These are phyloP conservation scores for Ganoderma sinense DNA, from an alignment of 1,284 basidiomycete genomes.

Conservation along the genomic window DNA sequence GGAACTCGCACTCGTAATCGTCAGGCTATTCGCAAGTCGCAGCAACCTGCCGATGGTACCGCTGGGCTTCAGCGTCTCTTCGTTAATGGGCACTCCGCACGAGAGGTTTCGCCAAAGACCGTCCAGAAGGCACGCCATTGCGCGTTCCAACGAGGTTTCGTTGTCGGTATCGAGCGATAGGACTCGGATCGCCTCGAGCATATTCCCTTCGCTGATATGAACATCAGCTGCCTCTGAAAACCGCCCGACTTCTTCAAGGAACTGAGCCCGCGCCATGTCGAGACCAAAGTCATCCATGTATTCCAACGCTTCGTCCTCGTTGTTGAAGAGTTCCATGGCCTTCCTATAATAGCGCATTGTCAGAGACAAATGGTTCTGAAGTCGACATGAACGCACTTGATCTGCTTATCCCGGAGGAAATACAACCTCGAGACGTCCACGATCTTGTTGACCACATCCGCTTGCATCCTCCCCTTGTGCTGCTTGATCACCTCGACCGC, in stretches of 20 bases:
- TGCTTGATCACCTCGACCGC: constrained; percentile 55
- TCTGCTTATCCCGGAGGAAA: constrained; percentile 54
- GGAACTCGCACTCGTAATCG: not conserved
- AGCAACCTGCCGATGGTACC: constrained; percentile 25
- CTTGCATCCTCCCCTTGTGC: constrained; percentile 43
- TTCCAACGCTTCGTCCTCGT: constrained; percentile 59
- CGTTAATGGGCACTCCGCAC: constrained; percentile 32
- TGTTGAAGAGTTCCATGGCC: constrained; percentile 55
- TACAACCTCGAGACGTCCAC: constrained; percentile 57
- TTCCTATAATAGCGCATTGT: constrained; percentile 44
- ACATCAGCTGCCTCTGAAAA: constrained; percentile 63
- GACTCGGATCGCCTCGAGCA: constrained; percentile 54
- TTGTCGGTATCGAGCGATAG: constrained; percentile 47
- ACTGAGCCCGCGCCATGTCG: constrained; percentile 54
- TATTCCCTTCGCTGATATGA: constrained; percentile 58
- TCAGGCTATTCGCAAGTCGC: constrained; percentile 12
- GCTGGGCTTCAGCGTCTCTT: constrained; percentile 16
- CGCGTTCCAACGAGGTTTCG: constrained; percentile 25
- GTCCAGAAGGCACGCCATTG: constrained; percentile 34
- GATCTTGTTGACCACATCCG: constrained; percentile 48
- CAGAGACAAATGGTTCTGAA: too few species aligned
- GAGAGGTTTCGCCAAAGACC: constrained; percentile 40
- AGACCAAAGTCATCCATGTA: constrained; percentile 66
- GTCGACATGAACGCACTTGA: constrained; percentile 47
- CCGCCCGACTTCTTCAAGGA: constrained; percentile 56